Percentiles rank a stretch among this genome's conserved stretches.
Evolutionary conservation across 495 filamentous ascomycete genomes (phyloP).

Genomic region (Talaromyces nanjingensis): DNA sequence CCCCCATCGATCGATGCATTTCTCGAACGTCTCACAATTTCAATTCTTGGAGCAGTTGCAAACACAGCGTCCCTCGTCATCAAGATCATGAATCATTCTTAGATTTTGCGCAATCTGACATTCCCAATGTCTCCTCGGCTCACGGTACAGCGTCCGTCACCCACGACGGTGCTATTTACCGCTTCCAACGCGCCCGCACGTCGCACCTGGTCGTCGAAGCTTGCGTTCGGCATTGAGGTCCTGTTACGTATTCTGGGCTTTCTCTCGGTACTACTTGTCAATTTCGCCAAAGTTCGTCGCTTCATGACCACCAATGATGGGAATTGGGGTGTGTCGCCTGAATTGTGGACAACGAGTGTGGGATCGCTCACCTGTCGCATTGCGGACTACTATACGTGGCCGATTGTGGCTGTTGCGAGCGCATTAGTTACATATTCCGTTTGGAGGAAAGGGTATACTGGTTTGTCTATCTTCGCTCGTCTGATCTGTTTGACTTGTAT

Average conservation of each 20-base stretch:
- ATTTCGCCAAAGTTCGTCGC: constrained; percentile 30
- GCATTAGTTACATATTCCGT: constrained; percentile 37
- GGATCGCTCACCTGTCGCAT: constrained; percentile 24
- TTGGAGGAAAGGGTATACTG: constrained; percentile 42
- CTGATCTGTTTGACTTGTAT: constrained; percentile 11
- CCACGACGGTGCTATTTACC: constrained; percentile 80
- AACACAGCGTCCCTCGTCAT: neutral
- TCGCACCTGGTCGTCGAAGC: constrained; percentile 48
- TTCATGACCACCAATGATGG: constrained; percentile 20
- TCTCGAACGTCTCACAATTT: neutral
- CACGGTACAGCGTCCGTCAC: constrained; percentile 65
- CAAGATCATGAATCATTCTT: neutral
- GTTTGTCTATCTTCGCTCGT: constrained; percentile 19
- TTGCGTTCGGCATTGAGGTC: constrained; percentile 43
- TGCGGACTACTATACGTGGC: constrained; percentile 31
- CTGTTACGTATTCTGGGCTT: constrained; percentile 40
- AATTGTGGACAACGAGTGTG: constrained; percentile 26
- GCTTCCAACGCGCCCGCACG: constrained; percentile 64
- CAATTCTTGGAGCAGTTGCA: neutral
- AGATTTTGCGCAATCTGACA: constrained; percentile 2
- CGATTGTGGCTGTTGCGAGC: constrained; percentile 21
- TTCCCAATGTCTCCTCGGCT: constrained; percentile 46
- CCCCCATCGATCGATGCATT: neutral
- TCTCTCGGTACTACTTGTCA: constrained; percentile 32
- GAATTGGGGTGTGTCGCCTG: constrained; percentile 12